Base-by-base conservation (phyloP, 2,329 filamentous ascomycete genomes). In the Fusarium devonianum region DNA sequence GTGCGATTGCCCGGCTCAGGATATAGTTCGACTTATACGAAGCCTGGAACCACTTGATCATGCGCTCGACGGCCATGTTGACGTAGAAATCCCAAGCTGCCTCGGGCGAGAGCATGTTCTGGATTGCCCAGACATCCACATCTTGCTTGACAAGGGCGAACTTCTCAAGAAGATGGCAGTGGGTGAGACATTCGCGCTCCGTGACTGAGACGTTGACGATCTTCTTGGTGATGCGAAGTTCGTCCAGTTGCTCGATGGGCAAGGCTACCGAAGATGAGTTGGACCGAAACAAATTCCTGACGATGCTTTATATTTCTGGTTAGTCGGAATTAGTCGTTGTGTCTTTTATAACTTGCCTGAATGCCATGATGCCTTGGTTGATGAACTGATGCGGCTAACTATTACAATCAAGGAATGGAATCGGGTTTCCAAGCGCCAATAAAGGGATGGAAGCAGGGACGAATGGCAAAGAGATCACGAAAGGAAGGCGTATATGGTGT, bases 61-160 rank as follows among this genome's bases (percentile, higher is more conserved):
- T 33, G 10, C 60, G 38, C 9, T 41, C 16, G 12, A 49, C 40
- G 7, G 40, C 48, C 28, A 48, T 45, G 25, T 63, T 62, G 36
- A 63, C 44, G 32, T 58, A 64, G 22, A 51, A 58, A 3, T 10
- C 50, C 58, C 58, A 64, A 12, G 53, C 51, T 19, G 29, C 28
- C 9, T 37, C 25, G 9, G 49, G 28, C 4, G 41, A 8, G 2
- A 48, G 19, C 10, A 10, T 7, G 4, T 49, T 25, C 13, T 18
- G 25, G 4, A 30, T 16, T 4, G 56, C 50, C 53, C 60, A 62
- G 4, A 19, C 34, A 9, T 35, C 32, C 9, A 56, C 43, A 5
- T 42, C 38, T 8, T 34, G 21, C 25, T 48, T 53, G 26, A 36
- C 37, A 2, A 29, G 19, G 10, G 41, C 43, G 14, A 62, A 54